phyloP scores from a whole-genome alignment of 2,329 filamentous ascomycete genomes.

The Dactylellina leptospora region DNA sequence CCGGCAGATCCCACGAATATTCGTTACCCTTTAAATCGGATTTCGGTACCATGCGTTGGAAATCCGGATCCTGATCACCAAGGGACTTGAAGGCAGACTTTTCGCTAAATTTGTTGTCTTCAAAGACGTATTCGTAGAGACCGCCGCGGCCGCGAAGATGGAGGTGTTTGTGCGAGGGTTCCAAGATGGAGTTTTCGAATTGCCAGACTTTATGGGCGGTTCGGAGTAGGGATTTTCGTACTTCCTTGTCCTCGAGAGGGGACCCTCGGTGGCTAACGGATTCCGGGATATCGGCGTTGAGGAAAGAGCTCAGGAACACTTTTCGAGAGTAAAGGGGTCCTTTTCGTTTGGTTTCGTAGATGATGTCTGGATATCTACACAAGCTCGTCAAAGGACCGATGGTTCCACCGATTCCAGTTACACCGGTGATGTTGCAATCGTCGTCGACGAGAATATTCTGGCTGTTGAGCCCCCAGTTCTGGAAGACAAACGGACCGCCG shows the following conservation, averaged over 20 bases:
- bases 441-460: constrained; percentile 37
- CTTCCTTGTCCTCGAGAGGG: constrained; percentile 30
- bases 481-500: constrained; percentile 47
- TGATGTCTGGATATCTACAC: constrained; percentile 50
- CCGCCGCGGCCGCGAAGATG: constrained; percentile 45
- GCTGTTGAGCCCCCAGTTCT: constrained; percentile 44
- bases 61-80: constrained; percentile 44
- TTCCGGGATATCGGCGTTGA: constrained; percentile 30
- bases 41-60: constrained; percentile 43
- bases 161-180: constrained; percentile 43
- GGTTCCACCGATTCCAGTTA: constrained; percentile 31
- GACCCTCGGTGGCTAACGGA: constrained; percentile 8
- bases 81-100: constrained; percentile 42
- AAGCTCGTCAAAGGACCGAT: constrained; percentile 42
- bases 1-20: constrained; percentile 46
- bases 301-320: constrained; percentile 43
- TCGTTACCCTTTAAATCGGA: constrained; percentile 38
- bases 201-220: constrained; percentile 50
- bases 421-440: constrained; percentile 47
- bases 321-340: constrained; percentile 49
- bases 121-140: constrained; percentile 50
- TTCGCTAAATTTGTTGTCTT: constrained; percentile 48
- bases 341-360: constrained; percentile 49
- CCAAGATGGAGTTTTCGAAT: constrained; percentile 50
- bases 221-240: constrained; percentile 30